phyloP scores from a whole-genome alignment of 2,329 filamentous ascomycete genomes.

The Diaporthe humulicola region DNA sequence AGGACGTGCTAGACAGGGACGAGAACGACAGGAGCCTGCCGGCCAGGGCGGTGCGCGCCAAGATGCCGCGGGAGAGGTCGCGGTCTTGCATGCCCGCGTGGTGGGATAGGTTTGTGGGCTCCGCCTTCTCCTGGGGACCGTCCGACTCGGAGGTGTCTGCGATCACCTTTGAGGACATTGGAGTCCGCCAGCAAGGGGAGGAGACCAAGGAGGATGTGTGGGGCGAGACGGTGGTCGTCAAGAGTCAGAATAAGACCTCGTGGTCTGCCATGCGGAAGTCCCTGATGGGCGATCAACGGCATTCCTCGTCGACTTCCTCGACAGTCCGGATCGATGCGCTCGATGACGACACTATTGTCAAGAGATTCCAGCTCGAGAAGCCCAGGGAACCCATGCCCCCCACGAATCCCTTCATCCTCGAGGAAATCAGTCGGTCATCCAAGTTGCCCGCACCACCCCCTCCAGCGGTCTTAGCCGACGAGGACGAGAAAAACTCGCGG shows the following conservation, averaged over 20 bases:
- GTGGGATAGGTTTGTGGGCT: neutral
- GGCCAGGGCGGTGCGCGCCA: neutral
- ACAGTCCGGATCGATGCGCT: neutral
- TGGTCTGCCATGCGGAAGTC: neutral
- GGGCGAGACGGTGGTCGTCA: constrained; percentile 9
- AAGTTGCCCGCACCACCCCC: constrained; percentile 11
- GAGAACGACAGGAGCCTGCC: constrained; percentile 23
- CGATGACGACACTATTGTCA: neutral
- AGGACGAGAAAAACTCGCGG: neutral
- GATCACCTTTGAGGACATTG: constrained; percentile 17
- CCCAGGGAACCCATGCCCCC: neutral
- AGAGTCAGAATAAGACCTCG: neutral
- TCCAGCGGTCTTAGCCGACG: neutral
- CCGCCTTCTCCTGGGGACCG: neutral
- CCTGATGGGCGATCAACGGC: neutral
- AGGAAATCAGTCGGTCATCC: neutral
- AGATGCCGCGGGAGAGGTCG: neutral
- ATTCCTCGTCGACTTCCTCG: neutral
- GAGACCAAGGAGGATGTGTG: constrained; percentile 27
- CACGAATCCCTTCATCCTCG: neutral
- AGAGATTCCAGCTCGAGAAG: neutral
- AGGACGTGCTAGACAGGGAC: constrained; percentile 9
- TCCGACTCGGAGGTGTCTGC: constrained; percentile 9
- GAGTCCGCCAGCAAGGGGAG: neutral
- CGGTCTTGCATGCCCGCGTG: constrained; percentile 29